Percentiles rank a stretch among this genome's conserved stretches.
Evolutionary conservation across 305 asterid genomes (phyloP).

Genomic region (Fraxinus nigra): DNA sequence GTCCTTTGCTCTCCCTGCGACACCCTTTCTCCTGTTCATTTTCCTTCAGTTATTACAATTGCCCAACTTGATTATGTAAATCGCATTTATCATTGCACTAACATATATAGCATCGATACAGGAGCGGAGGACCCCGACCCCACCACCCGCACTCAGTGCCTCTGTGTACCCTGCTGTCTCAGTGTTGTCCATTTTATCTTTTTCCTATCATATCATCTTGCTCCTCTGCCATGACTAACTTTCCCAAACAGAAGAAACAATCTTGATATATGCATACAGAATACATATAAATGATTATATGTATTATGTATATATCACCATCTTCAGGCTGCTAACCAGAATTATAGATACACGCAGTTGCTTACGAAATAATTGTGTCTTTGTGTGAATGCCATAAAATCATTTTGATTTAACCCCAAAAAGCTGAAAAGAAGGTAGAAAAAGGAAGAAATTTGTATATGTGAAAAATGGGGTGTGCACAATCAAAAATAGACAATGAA

Average conservation of each 20-base stretch:
- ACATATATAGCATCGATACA: neutral
- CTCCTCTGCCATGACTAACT: neutral
- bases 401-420: neutral
- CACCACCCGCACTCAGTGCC: neutral
- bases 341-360: neutral
- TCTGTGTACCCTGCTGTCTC: slow-evolving; percentile 29
- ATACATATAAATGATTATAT: neutral
- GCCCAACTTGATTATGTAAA: neutral
- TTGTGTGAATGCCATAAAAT: neutral
- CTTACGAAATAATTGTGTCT: neutral
- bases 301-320: neutral
- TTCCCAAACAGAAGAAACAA: slow-evolving; percentile 14
- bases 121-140: slow-evolving; percentile 9
- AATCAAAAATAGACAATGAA: slow-evolving; percentile 85
- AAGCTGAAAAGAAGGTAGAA: neutral
- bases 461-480: slow-evolving; percentile 79
- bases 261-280: neutral
- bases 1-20: neutral
- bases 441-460: neutral
- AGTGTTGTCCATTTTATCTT: slow-evolving; percentile 41
- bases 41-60: neutral
- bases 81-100: neutral
- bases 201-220: slow-evolving; percentile 27
- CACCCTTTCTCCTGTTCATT: neutral
- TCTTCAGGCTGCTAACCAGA: neutral